These are phyloP conservation scores for Colletotrichum falcatum DNA, from an alignment of 2,329 filamentous ascomycete genomes.

Conservation along the genomic window DNA sequence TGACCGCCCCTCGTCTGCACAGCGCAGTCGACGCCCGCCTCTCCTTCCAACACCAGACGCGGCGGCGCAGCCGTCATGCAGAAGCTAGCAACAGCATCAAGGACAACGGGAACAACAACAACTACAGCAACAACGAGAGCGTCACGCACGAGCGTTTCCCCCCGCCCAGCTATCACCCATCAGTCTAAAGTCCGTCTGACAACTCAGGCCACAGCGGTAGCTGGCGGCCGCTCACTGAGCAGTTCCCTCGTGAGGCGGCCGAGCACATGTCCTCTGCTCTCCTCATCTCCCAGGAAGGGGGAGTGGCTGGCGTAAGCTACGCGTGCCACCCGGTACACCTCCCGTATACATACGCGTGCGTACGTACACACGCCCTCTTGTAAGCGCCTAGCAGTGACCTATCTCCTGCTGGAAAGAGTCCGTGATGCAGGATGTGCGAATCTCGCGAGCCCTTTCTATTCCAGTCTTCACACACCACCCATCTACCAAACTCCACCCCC, in stretches of 20 bases:
- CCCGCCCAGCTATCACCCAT: background rate
- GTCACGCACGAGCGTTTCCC: constrained; percentile 1
- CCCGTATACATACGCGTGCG: background rate
- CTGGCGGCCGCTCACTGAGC: background rate
- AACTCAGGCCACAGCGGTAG: background rate
- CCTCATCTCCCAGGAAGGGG: background rate
- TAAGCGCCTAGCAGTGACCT: background rate
- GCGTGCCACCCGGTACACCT: background rate
- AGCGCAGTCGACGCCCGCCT: background rate
- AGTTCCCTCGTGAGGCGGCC: background rate
- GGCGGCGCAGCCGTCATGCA: background rate
- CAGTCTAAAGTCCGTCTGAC: constrained; percentile 1
- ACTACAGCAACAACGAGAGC: background rate
- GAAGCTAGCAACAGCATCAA: background rate
- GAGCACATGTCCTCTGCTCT: background rate
- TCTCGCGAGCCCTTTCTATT: background rate
- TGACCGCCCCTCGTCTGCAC: background rate
- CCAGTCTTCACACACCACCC: background rate
- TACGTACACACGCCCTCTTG: background rate
- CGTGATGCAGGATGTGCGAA: constrained; percentile 10
- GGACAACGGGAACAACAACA: background rate
- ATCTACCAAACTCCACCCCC: too few relatives aligned
- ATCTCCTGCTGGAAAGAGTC: background rate
- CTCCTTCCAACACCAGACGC: background rate
- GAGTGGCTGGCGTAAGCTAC: constrained; percentile 1